A percentile compares a stretch with the other conserved stretches of the same genome.
These are phyloP conservation scores for Streptanthus diversifolius DNA, from an alignment of 345 rosid species.

Conservation along the genomic window DNA sequence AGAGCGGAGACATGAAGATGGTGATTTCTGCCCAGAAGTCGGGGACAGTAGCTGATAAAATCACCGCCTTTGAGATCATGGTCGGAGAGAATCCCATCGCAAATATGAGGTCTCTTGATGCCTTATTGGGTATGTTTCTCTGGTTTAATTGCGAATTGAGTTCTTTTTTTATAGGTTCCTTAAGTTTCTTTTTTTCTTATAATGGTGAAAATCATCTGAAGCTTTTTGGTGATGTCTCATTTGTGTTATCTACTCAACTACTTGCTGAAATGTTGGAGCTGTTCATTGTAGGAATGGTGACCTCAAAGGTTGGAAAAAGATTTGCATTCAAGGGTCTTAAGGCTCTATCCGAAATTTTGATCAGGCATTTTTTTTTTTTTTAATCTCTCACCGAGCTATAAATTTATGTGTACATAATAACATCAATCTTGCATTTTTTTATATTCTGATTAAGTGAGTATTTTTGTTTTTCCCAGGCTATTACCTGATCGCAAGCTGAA, in stretches of 20 bases:
- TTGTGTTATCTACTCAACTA: not conserved
- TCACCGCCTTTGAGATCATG: conserved; percentile 80
- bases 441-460: not conserved
- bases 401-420: not conserved
- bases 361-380: conserved; percentile 44
- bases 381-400: not conserved
- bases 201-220: not conserved
- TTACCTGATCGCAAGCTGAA: conserved; percentile 94
- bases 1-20: conserved; percentile 84
- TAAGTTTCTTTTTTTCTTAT: not conserved
- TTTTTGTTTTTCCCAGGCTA: conserved; percentile 42
- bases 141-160: not conserved
- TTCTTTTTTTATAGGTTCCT: not conserved
- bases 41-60: conserved; percentile 91
- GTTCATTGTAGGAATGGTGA: conserved; percentile 71
- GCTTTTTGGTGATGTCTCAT: not conserved
- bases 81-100: conserved; percentile 90
- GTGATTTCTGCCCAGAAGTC: conserved; percentile 79
- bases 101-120: conserved; percentile 88
- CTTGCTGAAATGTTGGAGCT: conserved; percentile 12
- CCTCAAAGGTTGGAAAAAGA: conserved; percentile 90
- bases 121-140: conserved; percentile 61
- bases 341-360: conserved; percentile 74
- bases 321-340: conserved; percentile 89
- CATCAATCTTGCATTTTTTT: not conserved